Conservation (phyloP, 148 eudicot genomes). For the Oxyria digyna region DNA sequence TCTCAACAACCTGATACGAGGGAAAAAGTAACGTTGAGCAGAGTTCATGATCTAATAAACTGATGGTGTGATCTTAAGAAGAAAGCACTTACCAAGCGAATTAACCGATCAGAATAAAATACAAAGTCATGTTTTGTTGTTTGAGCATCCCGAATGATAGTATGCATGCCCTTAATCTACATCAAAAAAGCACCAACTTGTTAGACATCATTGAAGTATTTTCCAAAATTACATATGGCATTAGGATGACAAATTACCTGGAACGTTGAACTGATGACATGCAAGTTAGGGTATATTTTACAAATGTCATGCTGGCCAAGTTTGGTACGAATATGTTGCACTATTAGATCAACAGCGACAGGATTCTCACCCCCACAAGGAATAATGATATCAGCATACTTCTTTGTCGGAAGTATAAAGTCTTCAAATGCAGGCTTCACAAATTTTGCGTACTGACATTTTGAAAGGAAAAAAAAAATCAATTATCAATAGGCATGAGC, state of each 20-base stretch:
- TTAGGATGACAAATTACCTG: slow-evolving; percentile 26
- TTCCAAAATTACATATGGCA: slow-evolving; percentile 7
- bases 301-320: slow-evolving; percentile 96
- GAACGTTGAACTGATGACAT: slow-evolving; percentile 88
- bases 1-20: slow-evolving; percentile 51
- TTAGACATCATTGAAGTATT: neutral
- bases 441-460: slow-evolving; percentile 79
- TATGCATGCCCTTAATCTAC: slow-evolving; percentile 64
- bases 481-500: neutral
- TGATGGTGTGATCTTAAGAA: neutral
- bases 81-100: slow-evolving; percentile 42
- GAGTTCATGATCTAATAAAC: neutral
- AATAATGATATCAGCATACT: slow-evolving; percentile 90
- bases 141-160: slow-evolving; percentile 52
- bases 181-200: slow-evolving; percentile 9
- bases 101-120: slow-evolving; percentile 67
- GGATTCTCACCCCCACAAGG: slow-evolving; percentile 98
- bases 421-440: slow-evolving; percentile 99
- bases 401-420: slow-evolving; percentile 94
- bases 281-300: slow-evolving; percentile 81
- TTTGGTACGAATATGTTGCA: slow-evolving; percentile 96
- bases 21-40: neutral
- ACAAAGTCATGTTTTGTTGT: slow-evolving; percentile 63
- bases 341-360: slow-evolving; percentile 93
- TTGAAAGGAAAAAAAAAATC: slow-evolving; percentile 1